Conservation (phyloP, 768 basidiomycete genomes). For the Boletus huronensis region DNA sequence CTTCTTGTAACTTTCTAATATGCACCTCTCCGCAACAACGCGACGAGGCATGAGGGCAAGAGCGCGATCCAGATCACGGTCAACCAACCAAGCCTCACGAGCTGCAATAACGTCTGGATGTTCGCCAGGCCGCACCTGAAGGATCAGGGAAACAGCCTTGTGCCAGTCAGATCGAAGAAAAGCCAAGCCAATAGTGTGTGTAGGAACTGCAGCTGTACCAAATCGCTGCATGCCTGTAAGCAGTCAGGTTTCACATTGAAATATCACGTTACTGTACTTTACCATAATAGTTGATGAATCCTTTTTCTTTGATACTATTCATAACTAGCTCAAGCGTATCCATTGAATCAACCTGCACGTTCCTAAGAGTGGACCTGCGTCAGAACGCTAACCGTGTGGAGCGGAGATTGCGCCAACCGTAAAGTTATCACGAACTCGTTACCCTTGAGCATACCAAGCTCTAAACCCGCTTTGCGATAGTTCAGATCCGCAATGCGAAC, state of each 20-base stretch:
- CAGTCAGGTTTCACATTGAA: conserved; percentile 1
- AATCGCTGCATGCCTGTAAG: conserved; percentile 93
- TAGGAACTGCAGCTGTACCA: conserved; percentile 94
- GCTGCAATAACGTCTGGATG: conserved; percentile 87
- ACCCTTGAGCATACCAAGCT: conserved; percentile 95
- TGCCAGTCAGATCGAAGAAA: conserved; percentile 90
- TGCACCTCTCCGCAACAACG: conserved; percentile 89
- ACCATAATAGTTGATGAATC: conserved; percentile 99
- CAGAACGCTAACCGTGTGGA: conserved; percentile 16
- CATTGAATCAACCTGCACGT: conserved; percentile 73
- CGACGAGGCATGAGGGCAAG: conserved; percentile 84
- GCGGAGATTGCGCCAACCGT: conserved; percentile 45
- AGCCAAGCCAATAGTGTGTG: conserved; percentile 90
- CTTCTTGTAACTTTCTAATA: conserved; percentile 87
- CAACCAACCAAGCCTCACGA: conserved; percentile 84
- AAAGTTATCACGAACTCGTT: conserved; percentile 95
- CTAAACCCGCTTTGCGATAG: conserved; percentile 78
- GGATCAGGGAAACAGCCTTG: conserved; percentile 75
- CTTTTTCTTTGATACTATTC: conserved; percentile 71
- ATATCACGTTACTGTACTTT: conserved; percentile 8
- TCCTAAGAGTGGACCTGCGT: conserved; percentile 45
- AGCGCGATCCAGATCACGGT: conserved; percentile 76
- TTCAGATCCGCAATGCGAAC: conserved; percentile 84
- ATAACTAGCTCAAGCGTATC: conserved; percentile 74
- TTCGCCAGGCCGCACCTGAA: conserved; percentile 83